Percentiles rank a stretch among this genome's conserved stretches.
These are phyloP conservation scores for Schoenoplectus tabernaemontani DNA, from an alignment of 202 grass and related monocot species.

Conservation along the genomic window DNA sequence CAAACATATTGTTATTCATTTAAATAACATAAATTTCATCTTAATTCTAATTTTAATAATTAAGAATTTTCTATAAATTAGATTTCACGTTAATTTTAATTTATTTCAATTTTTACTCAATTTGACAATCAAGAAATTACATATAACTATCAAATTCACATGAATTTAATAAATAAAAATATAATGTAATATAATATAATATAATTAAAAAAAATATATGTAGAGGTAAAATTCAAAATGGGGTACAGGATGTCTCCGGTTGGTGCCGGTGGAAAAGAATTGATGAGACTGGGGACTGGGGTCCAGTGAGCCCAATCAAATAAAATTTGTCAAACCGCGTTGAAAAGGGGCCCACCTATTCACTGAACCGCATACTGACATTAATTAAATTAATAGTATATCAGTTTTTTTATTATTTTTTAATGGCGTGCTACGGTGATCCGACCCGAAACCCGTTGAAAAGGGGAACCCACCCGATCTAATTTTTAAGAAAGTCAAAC, in stretches of 20 bases:
- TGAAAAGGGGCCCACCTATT: not conserved
- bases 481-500: too few relatives aligned
- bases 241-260: not conserved
- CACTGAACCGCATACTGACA: not conserved
- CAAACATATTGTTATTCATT: too few relatives aligned
- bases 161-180: not conserved
- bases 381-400: not conserved
- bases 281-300: not conserved
- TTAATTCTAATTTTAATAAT: too few relatives aligned
- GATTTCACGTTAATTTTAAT: too few relatives aligned
- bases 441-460: too few relatives aligned
- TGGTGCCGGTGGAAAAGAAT: not conserved
- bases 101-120: too few relatives aligned
- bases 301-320: not conserved
- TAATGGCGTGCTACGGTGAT: not conserved
- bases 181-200: not conserved
- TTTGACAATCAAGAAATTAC: too few relatives aligned
- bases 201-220: too few relatives aligned
- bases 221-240: not conserved
- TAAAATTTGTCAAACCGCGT: constrained; percentile 3
- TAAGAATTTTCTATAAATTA: too few relatives aligned
- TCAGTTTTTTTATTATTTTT: not conserved
- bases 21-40: too few relatives aligned
- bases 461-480: too few relatives aligned
- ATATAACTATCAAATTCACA: not conserved